A percentile compares a stretch with the other conserved stretches of the same genome.
phyloP scores from a whole-genome alignment of 2,329 filamentous ascomycete species.

The Stenocarpella maydis region DNA sequence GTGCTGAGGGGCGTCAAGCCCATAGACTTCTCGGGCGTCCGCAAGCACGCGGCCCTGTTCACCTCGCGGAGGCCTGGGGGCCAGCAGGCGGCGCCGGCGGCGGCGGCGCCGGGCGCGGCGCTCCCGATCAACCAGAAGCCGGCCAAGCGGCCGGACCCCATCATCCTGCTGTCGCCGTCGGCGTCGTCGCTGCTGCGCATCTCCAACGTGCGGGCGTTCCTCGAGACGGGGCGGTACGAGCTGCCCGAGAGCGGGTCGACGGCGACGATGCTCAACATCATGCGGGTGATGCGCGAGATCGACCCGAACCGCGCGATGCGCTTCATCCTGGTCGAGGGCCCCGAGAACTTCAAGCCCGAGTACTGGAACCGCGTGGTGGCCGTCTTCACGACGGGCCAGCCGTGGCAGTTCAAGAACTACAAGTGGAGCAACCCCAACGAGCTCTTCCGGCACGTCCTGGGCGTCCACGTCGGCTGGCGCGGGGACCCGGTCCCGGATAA shows the following conservation, averaged over 20 bases:
- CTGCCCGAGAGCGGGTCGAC: constrained; percentile 77
- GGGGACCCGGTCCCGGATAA: constrained; percentile 81
- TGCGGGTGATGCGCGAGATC: constrained; percentile 76
- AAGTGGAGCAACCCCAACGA: constrained; percentile 92
- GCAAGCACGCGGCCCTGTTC: constrained; percentile 83
- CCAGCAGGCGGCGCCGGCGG: constrained; percentile 45
- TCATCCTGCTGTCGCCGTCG: constrained; percentile 95
- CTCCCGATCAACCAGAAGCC: constrained; percentile 65
- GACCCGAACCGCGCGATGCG: constrained; percentile 78
- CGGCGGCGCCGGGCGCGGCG: constrained; percentile 48
- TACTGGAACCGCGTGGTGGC: constrained; percentile 97
- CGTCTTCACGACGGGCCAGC: constrained; percentile 96
- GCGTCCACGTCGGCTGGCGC: constrained; percentile 90
- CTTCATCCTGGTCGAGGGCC: constrained; percentile 94
- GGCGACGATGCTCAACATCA: constrained; percentile 85
- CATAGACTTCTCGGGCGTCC: constrained; percentile 91
- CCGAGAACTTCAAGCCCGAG: constrained; percentile 95
- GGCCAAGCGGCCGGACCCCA: constrained; percentile 73
- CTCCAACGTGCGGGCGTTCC: constrained; percentile 94
- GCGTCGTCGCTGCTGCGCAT: constrained; percentile 94
- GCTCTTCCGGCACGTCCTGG: constrained; percentile 86
- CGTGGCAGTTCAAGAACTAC: constrained; percentile 99
- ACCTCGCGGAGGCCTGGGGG: constrained; percentile 63
- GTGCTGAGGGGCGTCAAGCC: constrained; percentile 87
- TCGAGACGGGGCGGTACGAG: constrained; percentile 83